These are phyloP conservation scores for Diaporthe sp. DNA, from an alignment of 2,329 filamentous ascomycete species.

Conservation along the genomic window DNA sequence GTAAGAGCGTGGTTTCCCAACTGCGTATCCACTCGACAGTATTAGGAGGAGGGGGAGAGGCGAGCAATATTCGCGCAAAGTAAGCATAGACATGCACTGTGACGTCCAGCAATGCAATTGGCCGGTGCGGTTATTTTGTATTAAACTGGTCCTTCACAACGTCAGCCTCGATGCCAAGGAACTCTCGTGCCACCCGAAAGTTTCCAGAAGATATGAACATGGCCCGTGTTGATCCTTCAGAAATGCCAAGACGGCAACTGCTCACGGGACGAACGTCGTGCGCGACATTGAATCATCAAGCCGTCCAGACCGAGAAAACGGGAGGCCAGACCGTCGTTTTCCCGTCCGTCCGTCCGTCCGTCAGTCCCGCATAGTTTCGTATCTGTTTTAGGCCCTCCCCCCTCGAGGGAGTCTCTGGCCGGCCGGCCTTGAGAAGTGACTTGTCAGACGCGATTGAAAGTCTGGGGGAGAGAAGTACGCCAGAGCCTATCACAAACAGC, in stretches of 20 bases:
- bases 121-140: background rate
- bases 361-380: conserved; percentile 15
- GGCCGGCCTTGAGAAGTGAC: background rate
- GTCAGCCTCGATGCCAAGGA: conserved; percentile 16
- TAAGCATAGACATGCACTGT: background rate
- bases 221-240: conserved; percentile 12
- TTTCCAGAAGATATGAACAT: background rate
- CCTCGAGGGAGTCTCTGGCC: background rate
- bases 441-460: background rate
- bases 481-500: background rate
- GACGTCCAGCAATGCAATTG: background rate
- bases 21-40: background rate
- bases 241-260: background rate
- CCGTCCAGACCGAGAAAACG: background rate
- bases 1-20: too few relatives aligned
- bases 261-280: conserved; percentile 11
- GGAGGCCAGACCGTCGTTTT: background rate
- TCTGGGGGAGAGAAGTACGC: background rate
- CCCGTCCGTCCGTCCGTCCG: background rate
- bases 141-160: background rate
- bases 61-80: background rate
- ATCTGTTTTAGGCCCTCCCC: background rate
- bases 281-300: background rate
- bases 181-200: background rate
- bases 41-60: background rate